These are phyloP conservation scores for Hyaloscypha hepaticicola DNA, from an alignment of 495 filamentous ascomycete species.

Conservation along the genomic window DNA sequence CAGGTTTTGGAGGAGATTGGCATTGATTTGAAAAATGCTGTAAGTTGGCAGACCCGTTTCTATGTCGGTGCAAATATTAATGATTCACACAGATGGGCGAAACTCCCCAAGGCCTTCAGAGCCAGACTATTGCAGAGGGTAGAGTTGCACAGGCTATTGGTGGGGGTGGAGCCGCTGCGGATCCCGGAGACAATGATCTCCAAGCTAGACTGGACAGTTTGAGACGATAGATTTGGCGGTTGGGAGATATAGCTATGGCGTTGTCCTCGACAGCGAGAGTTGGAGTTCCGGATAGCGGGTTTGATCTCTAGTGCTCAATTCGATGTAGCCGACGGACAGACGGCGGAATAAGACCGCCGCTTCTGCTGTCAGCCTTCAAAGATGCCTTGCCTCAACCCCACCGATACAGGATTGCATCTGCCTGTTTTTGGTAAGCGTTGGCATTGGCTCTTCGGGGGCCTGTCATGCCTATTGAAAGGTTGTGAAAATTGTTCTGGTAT, in stretches of 20 bases:
- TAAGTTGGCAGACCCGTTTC: constrained; percentile 47
- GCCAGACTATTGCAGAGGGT: constrained; percentile 56
- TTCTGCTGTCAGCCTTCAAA: not conserved
- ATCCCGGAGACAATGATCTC: constrained; percentile 71
- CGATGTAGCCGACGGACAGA: not conserved
- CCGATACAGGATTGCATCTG: not conserved
- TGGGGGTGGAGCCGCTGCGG: constrained; percentile 58
- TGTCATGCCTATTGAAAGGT: not conserved
- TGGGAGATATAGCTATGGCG: constrained; percentile 17
- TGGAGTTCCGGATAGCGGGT: constrained; percentile 10
- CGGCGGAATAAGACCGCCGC: constrained; percentile 5
- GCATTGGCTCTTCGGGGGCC: not conserved
- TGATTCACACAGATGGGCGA: constrained; percentile 63
- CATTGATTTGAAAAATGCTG: constrained; percentile 82
- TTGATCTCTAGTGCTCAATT: not conserved
- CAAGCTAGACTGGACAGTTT: constrained; percentile 81
- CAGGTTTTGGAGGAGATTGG: constrained; percentile 96
- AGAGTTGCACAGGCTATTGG: constrained; percentile 77
- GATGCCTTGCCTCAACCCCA: not conserved
- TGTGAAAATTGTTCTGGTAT: not conserved
- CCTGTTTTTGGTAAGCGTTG: not conserved
- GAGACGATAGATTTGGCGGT: constrained; percentile 47
- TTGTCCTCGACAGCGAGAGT: constrained; percentile 7
- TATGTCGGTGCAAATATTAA: constrained; percentile 19
- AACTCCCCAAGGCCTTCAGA: constrained; percentile 69